A percentile compares a stretch with the other conserved stretches of the same genome.
phyloP scores from a whole-genome alignment of 331 rosid genomes.

The Pyracantha coccinea region DNA sequence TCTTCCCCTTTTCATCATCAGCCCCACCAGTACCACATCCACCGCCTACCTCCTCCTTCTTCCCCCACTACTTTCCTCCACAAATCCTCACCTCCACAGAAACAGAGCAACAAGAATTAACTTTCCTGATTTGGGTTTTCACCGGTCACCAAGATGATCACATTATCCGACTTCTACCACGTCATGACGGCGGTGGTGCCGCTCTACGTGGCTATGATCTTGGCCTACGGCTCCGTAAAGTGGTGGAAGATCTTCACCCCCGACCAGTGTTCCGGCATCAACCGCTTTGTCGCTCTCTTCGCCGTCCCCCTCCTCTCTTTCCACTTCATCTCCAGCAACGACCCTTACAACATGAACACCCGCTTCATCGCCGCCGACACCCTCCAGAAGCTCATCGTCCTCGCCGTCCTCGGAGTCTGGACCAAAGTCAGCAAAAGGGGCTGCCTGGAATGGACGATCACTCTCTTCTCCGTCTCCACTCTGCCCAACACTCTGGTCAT shows the following conservation, averaged over 20 bases:
- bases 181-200: slow-evolving; percentile 95
- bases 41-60: slow-evolving; percentile 1
- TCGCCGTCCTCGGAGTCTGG: slow-evolving; percentile 49
- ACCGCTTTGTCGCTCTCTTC: slow-evolving; percentile 76
- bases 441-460: slow-evolving; percentile 76
- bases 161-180: slow-evolving; percentile 61
- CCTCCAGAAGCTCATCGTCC: slow-evolving; percentile 62
- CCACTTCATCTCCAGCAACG: slow-evolving; percentile 71
- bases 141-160: slow-evolving; percentile 35
- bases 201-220: slow-evolving; percentile 76
- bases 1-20: slow-evolving; percentile 43
- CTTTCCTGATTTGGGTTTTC: background rate
- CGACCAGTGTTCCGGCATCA: slow-evolving; percentile 84
- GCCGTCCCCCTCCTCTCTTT: slow-evolving; percentile 86
- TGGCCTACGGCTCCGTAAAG: slow-evolving; percentile 82
- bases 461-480: slow-evolving; percentile 74
- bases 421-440: slow-evolving; percentile 46
- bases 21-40: slow-evolving; percentile 22
- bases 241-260: slow-evolving; percentile 95
- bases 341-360: slow-evolving; percentile 71
- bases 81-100: background rate
- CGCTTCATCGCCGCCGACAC: slow-evolving; percentile 80
- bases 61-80: slow-evolving; percentile 7
- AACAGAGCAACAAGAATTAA: background rate
- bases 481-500: slow-evolving; percentile 87